Percentiles rank a stretch among this genome's conserved stretches.
Evolutionary conservation across 148 eudicot species (phyloP).

Genomic region (Oxyria digyna): DNA sequence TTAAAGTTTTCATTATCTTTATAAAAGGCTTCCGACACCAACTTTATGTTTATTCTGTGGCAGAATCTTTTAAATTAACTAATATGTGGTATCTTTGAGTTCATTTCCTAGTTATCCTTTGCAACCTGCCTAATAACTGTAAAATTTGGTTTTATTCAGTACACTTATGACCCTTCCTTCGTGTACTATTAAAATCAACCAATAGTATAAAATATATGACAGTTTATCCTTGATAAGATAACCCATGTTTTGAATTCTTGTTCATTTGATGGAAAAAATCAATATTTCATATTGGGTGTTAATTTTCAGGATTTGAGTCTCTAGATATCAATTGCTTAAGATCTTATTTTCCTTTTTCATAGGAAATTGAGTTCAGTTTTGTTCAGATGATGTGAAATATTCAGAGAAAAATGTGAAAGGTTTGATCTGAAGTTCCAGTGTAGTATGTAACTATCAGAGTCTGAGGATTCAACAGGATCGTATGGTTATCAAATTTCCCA

Average conservation of each 20-base stretch:
- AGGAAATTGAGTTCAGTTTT: neutral
- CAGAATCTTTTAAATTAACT: neutral
- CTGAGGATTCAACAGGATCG: neutral
- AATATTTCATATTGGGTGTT: neutral
- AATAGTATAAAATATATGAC: neutral
- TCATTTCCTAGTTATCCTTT: neutral
- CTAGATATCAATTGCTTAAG: neutral
- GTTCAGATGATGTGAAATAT: neutral
- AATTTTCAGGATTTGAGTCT: neutral
- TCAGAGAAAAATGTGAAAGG: neutral
- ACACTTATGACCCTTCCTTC: neutral
- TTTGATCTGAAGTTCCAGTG: neutral
- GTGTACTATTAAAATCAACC: neutral
- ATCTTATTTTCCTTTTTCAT: neutral
- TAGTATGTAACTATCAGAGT: neutral
- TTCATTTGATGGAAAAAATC: neutral
- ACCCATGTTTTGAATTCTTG: neutral
- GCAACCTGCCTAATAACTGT: neutral
- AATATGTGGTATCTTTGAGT: neutral
- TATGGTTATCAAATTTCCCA: neutral
- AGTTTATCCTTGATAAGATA: neutral
- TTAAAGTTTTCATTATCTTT: neutral
- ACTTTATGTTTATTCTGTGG: neutral
- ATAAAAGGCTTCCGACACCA: neutral
- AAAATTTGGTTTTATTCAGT: neutral